Evolutionary conservation across 768 basidiomycete genomes (phyloP).

Genomic region (Russula olivacea): DNA sequence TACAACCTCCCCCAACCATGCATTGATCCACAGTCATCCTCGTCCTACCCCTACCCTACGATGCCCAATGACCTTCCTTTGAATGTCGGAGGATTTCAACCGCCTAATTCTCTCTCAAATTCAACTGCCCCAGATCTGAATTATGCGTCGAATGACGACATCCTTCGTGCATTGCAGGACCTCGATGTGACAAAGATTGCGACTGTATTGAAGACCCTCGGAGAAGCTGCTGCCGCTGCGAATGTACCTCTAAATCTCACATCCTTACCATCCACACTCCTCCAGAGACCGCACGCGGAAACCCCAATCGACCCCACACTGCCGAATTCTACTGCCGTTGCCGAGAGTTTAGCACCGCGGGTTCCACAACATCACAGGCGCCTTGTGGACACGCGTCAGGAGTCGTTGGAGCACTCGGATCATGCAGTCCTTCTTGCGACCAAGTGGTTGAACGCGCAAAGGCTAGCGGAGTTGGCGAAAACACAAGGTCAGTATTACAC

Average conservation of each 20-base stretch:
- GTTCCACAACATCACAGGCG: conserved; percentile 9
- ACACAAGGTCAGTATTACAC: conserved; percentile 47
- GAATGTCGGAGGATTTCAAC: conserved; percentile 30
- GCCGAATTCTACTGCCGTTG: background rate
- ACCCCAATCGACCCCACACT: background rate
- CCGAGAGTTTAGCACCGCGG: background rate
- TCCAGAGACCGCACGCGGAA: conserved; percentile 4
- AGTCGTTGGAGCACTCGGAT: conserved; percentile 42
- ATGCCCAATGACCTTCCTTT: background rate
- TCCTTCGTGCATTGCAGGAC: conserved; percentile 66
- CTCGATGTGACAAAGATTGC: conserved; percentile 69
- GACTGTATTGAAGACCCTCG: conserved; percentile 56
- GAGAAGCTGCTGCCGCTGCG: conserved; percentile 48
- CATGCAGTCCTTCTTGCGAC: conserved; percentile 68
- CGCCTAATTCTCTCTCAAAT: conserved; percentile 28
- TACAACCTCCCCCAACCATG: conserved; percentile 25
- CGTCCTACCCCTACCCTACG: conserved; percentile 6
- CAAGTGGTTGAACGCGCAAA: conserved; percentile 69
- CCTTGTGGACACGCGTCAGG: conserved; percentile 17
- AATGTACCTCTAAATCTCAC: conserved; percentile 30
- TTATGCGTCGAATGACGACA: conserved; percentile 60
- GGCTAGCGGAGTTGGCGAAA: conserved; percentile 62
- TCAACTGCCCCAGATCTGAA: conserved; percentile 34
- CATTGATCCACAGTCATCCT: conserved; percentile 23
- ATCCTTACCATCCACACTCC: conserved; percentile 15